phyloP scores from a whole-genome alignment of 345 rosid genomes.

The Lagerstroemia speciosa region DNA sequence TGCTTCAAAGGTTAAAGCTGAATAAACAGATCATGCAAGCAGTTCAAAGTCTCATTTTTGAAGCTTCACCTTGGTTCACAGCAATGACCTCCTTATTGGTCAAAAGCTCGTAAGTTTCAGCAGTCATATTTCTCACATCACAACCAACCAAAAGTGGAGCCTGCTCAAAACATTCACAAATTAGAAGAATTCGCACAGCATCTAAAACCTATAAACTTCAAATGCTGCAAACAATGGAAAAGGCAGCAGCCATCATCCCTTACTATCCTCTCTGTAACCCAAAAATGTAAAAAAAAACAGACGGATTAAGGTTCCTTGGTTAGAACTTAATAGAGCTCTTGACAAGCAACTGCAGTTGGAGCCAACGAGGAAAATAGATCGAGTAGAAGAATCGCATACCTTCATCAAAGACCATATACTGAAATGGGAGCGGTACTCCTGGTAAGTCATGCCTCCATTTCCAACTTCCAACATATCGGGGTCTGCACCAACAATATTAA shows the following conservation, averaged over 20 bases:
- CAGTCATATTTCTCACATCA: slow-evolving; percentile 76
- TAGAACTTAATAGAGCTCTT: background rate
- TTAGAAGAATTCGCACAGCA: background rate
- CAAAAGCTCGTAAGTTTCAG: slow-evolving; percentile 68
- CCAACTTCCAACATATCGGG: slow-evolving; percentile 99
- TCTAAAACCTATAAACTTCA: background rate
- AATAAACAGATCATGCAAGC: background rate
- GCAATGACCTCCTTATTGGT: slow-evolving; percentile 84
- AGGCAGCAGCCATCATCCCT: background rate
- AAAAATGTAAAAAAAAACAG: background rate
- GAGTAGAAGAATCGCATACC: slow-evolving; percentile 25
- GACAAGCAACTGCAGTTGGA: background rate
- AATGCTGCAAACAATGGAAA: background rate
- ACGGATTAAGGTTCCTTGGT: background rate
- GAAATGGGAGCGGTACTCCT: slow-evolving; percentile 85
- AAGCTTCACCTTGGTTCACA: slow-evolving; percentile 73
- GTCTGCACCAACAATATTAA: slow-evolving; percentile 34
- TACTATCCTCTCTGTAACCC: background rate
- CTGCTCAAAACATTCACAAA: slow-evolving; percentile 30
- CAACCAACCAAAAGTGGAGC: slow-evolving; percentile 96
- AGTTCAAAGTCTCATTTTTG: background rate
- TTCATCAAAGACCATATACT: slow-evolving; percentile 99
- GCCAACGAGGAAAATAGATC: slow-evolving; percentile 2
- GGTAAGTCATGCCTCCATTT: slow-evolving; percentile 86
- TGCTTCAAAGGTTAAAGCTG: background rate